Conservation (phyloP, 73 alveolate species). For the Stentor coeruleus region DNA sequence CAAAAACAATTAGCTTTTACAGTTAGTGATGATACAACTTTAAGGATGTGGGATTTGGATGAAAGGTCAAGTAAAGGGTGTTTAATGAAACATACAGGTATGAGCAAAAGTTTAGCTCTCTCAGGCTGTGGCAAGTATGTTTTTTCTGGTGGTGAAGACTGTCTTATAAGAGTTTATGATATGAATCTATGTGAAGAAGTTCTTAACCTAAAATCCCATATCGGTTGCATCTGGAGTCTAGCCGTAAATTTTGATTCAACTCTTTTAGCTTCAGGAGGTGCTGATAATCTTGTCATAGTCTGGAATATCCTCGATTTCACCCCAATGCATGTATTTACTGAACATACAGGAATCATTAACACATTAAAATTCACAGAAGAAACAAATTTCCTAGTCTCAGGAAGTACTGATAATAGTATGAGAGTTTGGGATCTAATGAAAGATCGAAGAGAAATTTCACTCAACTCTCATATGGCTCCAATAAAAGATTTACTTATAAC, state of each 20-base stretch:
- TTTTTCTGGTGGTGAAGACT: slow-evolving; percentile 23
- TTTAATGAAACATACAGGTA: background rate
- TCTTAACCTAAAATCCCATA: slow-evolving; percentile 5
- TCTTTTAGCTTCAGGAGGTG: slow-evolving; percentile 17
- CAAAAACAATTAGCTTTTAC: background rate
- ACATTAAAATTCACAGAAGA: background rate
- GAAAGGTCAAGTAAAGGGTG: background rate
- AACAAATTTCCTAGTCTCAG: slow-evolving; percentile 11
- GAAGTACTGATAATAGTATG: slow-evolving; percentile 2
- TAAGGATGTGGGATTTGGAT: background rate
- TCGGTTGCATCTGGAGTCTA: background rate
- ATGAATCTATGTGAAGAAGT: background rate
- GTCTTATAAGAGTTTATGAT: slow-evolving; percentile 15
- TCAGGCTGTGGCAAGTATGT: background rate
- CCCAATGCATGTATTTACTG: background rate
- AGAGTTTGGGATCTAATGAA: slow-evolving; percentile 14
- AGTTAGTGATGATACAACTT: slow-evolving; percentile 5
- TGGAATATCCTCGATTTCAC: slow-evolving; percentile 17
- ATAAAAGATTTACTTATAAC: background rate
- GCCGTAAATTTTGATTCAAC: background rate
- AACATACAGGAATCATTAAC: background rate
- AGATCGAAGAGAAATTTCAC: background rate
- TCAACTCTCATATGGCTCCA: background rate
- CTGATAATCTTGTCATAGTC: background rate
- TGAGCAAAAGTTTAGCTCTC: slow-evolving; percentile 1